Evolutionary conservation across 225 moss, liverwort and hornwort genomes (phyloP).

Genomic region (Climacium dendroides): DNA sequence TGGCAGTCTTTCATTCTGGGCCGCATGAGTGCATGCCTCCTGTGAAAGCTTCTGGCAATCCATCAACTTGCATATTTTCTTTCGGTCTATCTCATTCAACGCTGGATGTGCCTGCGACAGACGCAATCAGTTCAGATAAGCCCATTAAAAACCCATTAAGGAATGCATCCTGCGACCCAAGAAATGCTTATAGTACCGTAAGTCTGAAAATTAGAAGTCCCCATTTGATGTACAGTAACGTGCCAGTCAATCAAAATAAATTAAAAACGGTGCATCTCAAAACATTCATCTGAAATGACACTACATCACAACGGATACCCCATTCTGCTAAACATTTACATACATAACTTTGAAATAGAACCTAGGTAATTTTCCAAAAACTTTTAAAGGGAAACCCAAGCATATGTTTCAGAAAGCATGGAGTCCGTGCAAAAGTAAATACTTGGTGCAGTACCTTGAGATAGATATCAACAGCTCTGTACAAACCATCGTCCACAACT

Average conservation of each 20-base stretch:
- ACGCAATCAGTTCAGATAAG: not conserved
- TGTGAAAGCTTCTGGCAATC: constrained; percentile 96
- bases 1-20: constrained; percentile 93
- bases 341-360: not conserved
- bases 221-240: not conserved
- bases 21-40: constrained; percentile 97
- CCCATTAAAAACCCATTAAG: not conserved
- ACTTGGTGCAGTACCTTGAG: constrained; percentile 57
- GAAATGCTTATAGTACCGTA: not conserved
- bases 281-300: not conserved
- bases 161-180: not conserved
- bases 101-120: constrained; percentile 81
- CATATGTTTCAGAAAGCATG: not conserved
- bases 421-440: not conserved
- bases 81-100: constrained; percentile 70
- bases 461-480: constrained; percentile 93
- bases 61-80: constrained; percentile 96
- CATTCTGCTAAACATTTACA: not conserved
- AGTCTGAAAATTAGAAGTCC: not conserved
- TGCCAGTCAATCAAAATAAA: not conserved
- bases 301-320: not conserved
- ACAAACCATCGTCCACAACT: constrained; percentile 95
- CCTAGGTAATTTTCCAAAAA: not conserved
- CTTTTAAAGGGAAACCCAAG: not conserved
- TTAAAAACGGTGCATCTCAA: not conserved